These are phyloP conservation scores for Aquilaria agallochum DNA, from an alignment of 441 rosid species.

Conservation along the genomic window DNA sequence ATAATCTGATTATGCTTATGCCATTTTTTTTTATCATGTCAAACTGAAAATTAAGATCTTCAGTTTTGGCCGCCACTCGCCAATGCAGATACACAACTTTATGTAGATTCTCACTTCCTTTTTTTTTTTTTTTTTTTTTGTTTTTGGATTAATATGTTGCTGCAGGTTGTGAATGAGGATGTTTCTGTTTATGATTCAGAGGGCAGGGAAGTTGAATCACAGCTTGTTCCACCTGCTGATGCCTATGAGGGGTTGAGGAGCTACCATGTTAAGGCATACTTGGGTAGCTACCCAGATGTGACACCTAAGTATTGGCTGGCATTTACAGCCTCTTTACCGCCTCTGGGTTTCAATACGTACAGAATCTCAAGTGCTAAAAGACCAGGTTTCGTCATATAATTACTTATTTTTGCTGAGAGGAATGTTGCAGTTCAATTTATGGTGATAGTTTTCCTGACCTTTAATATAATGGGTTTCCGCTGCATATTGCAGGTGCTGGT, in stretches of 20 bases:
- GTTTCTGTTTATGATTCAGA: slow-evolving; percentile 67
- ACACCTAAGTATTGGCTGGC: slow-evolving; percentile 89
- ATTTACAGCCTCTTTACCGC: slow-evolving; percentile 77
- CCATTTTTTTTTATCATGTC: too few relatives aligned
- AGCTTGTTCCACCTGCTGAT: slow-evolving; percentile 69
- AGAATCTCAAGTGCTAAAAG: slow-evolving; percentile 57
- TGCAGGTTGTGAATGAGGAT: slow-evolving; percentile 69
- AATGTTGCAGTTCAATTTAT: slow-evolving; percentile 5
- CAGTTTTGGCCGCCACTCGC: not conserved
- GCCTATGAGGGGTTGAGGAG: slow-evolving; percentile 54
- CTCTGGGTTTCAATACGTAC: slow-evolving; percentile 95
- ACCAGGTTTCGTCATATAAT: slow-evolving; percentile 43
- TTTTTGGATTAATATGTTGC: slow-evolving; percentile 1
- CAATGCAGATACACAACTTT: too few relatives aligned
- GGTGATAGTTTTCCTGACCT: slow-evolving; percentile 9
- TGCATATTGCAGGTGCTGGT: slow-evolving; percentile 40
- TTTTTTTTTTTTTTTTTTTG: too few relatives aligned
- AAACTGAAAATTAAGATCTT: not conserved
- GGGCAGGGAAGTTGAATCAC: slow-evolving; percentile 86
- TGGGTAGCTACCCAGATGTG: slow-evolving; percentile 57
- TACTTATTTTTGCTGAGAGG: slow-evolving; percentile 4
- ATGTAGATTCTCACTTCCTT: not conserved
- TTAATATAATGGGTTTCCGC: slow-evolving; percentile 8
- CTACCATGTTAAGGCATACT: slow-evolving; percentile 75
- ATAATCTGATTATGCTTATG: too few relatives aligned